Conservation (phyloP, 2,329 filamentous ascomycete species). For the Talaromyces sp. region DNA sequence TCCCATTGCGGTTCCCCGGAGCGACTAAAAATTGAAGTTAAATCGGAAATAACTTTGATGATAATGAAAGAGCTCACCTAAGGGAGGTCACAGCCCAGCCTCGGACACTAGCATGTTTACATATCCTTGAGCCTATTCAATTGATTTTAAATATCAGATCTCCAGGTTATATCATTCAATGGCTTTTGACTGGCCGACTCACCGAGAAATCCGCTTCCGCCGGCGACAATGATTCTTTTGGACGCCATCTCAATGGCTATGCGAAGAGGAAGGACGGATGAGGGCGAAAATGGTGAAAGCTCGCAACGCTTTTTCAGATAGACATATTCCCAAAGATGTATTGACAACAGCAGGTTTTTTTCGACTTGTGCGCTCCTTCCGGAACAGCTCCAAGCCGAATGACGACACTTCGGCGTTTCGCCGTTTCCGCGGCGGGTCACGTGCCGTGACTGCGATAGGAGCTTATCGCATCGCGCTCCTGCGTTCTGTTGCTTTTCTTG, state of each 20-base stretch:
- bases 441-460: background rate
- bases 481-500: background rate
- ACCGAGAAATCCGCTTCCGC: slow-evolving; percentile 89
- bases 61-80: slow-evolving; percentile 54
- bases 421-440: too few species aligned
- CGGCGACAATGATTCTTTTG: slow-evolving; percentile 84
- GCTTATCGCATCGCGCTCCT: background rate
- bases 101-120: slow-evolving; percentile 76
- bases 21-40: slow-evolving; percentile 52
- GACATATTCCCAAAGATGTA: background rate
- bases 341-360: background rate
- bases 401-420: slow-evolving; percentile 5
- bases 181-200: slow-evolving; percentile 22
- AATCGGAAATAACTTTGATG: background rate
- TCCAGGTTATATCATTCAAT: background rate
- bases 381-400: slow-evolving; percentile 4
- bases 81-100: slow-evolving; percentile 92
- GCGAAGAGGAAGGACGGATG: slow-evolving; percentile 2
- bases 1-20: slow-evolving; percentile 87
- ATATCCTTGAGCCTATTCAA: slow-evolving; percentile 65
- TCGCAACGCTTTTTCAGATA: background rate
- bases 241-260: slow-evolving; percentile 43
- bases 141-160: background rate
- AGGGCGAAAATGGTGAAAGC: background rate
- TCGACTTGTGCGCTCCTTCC: background rate